phyloP scores from a whole-genome alignment of 805 yeast species.

The Ogataea saltuana region DNA sequence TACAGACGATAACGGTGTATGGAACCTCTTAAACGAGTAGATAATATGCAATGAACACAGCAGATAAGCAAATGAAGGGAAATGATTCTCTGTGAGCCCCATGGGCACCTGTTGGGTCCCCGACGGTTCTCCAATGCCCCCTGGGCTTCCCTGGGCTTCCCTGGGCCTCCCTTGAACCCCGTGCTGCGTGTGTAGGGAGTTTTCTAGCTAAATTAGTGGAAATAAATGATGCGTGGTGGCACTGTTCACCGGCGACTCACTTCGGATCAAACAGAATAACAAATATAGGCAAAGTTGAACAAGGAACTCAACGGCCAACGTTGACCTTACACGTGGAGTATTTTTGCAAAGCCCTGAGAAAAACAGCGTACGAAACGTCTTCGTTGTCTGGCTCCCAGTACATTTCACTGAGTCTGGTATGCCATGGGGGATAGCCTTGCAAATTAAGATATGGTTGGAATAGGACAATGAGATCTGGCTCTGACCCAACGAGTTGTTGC shows the following conservation, averaged over 20 bases:
- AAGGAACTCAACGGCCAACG: constrained; percentile 83
- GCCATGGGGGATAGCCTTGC: constrained; percentile 99
- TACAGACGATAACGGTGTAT: background rate
- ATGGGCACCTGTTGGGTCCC: too few relatives aligned
- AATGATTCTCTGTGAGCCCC: too few relatives aligned
- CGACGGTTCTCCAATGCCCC: too few relatives aligned
- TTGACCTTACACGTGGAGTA: constrained; percentile 83
- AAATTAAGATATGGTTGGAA: constrained; percentile 87
- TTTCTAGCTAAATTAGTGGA: constrained; percentile 2
- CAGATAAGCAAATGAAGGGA: background rate
- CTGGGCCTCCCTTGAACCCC: background rate
- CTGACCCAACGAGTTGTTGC: constrained; percentile 77
- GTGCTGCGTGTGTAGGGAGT: background rate
- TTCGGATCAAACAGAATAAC: too few relatives aligned
- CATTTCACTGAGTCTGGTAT: constrained; percentile 83
- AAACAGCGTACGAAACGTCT: constrained; percentile 79
- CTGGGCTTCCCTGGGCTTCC: too few relatives aligned
- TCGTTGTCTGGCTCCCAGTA: constrained; percentile 89
- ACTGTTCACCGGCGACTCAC: background rate
- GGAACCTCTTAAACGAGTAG: background rate
- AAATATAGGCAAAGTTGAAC: too few relatives aligned
- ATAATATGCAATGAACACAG: constrained; percentile 6
- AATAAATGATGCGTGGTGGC: background rate
- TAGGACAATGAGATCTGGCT: constrained; percentile 83
- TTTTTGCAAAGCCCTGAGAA: constrained; percentile 71